Percentiles rank a stretch among this genome's conserved stretches.
phyloP scores from a whole-genome alignment of 2,329 filamentous ascomycete genomes.

The Aspergillus eucalypticola region DNA sequence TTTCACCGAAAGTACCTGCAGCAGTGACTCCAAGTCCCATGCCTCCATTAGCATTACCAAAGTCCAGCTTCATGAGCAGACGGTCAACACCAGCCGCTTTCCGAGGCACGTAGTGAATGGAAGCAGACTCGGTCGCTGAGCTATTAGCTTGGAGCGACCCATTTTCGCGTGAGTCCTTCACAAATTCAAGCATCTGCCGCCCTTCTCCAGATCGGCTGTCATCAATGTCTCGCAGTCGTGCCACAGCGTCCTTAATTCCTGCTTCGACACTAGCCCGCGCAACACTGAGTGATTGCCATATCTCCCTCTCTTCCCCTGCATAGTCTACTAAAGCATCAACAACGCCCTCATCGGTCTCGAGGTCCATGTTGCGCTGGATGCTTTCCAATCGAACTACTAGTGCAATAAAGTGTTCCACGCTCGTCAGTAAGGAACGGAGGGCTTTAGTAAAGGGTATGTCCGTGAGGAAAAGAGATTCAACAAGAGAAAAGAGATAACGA shows the following conservation, averaged over 20 bases:
- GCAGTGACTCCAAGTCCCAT: constrained; percentile 1
- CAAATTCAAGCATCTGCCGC: constrained; percentile 35
- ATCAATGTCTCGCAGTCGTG: constrained; percentile 63
- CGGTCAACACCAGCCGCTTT: constrained; percentile 79
- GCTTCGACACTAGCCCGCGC: constrained; percentile 66
- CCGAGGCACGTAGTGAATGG: constrained; percentile 62
- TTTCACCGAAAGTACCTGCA: neutral
- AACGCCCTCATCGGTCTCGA: constrained; percentile 79
- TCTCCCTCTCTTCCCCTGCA: constrained; percentile 68
- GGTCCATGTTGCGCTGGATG: constrained; percentile 75
- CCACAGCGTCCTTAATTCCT: constrained; percentile 64
- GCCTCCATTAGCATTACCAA: constrained; percentile 34
- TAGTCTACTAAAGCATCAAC: constrained; percentile 73
- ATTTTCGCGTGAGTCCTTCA: constrained; percentile 29
- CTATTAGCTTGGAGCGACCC: constrained; percentile 31
- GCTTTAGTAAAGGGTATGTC: constrained; percentile 42
- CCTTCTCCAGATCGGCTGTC: constrained; percentile 49
- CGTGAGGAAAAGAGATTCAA: constrained; percentile 47
- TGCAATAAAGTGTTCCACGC: constrained; percentile 79
- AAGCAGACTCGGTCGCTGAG: constrained; percentile 13
- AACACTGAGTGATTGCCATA: constrained; percentile 63
- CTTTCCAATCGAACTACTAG: constrained; percentile 73
- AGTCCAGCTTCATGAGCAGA: constrained; percentile 87
- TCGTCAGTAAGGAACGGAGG: constrained; percentile 40
- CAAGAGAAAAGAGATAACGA: constrained; percentile 69